Evolutionary conservation across 495 filamentous ascomycete genomes (phyloP), one percentile per base, ranked within the genome.

Genomic region (Platismatia glauca): DNA sequence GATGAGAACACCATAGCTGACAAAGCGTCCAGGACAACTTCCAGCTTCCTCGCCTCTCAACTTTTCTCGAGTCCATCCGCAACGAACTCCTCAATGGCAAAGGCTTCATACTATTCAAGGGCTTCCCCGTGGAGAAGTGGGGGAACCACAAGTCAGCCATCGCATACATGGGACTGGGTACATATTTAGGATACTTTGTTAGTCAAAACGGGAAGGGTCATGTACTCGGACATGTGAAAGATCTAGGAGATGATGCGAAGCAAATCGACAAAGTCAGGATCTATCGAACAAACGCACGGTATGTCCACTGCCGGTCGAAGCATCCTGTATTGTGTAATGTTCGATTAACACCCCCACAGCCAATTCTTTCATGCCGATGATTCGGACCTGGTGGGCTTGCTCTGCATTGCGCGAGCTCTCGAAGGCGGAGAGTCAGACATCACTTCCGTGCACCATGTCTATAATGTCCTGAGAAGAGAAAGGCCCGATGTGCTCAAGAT

Each of bases 101-200:
- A 70, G 91, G 91, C 7, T 95, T 96, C 74, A 87, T 90, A 65
- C 78, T 95, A n/a, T 91, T 94, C 74, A 92, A 91, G 73, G 84
- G 86, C 35, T 83, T 95, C 65, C 91, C 90, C 9, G 87, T 89
- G 16, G 64, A 79, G 58, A 74, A 82, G 72, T 96, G 91, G 91
- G 82, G 86, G n/a, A 79, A 82, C 58, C 79, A 82, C 64, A 96
- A 94, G 74, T 88, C 84, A 16, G 90, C 91, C 29, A 84, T 88
- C 34, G 90, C 89, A 27, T 95, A 95, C 74, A 91, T 96, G 86
- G 91, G 91, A 38, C 77, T 96, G 2, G 90, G 90, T n/a, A 86
- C 88, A 4, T 84, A 93, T 68, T 78, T 96, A 6, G 91, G 91
- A 41, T 91, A 95, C 74, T 89, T 91, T 61, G 81, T 91, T 43